A percentile compares a stretch with the other conserved stretches of the same genome.
phyloP scores from a whole-genome alignment of 2,329 filamentous ascomycete species.

The Penicillium sp. region DNA sequence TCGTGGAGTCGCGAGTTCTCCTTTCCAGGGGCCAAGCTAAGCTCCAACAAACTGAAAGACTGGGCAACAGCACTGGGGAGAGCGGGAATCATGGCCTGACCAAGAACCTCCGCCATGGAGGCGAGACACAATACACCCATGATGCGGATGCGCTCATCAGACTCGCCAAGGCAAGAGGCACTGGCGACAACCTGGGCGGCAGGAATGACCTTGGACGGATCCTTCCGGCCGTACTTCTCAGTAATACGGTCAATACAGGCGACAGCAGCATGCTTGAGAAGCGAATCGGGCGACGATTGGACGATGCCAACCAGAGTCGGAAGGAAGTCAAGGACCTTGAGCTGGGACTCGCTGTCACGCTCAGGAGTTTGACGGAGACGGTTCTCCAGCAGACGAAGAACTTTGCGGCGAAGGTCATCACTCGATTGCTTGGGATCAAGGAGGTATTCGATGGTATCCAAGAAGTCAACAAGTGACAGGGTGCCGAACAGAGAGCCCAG shows the following conservation, averaged over 20 bases:
- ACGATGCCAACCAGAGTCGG: constrained; percentile 74
- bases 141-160: constrained; percentile 67
- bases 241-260: constrained; percentile 88
- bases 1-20: constrained; percentile 67
- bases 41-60: constrained; percentile 65
- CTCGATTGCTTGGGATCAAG: constrained; percentile 63
- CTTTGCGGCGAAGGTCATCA: constrained; percentile 70
- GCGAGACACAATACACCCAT: constrained; percentile 86
- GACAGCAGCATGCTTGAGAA: constrained; percentile 79
- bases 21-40: constrained; percentile 53
- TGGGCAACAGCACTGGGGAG: constrained; percentile 71
- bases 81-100: constrained; percentile 78
- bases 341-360: constrained; percentile 63
- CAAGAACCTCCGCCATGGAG: constrained; percentile 81
- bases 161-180: constrained; percentile 67
- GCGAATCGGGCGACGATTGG: constrained; percentile 63
- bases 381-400: constrained; percentile 72
- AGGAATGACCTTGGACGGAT: constrained; percentile 68
- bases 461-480: constrained; percentile 79
- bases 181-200: constrained; percentile 75
- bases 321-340: constrained; percentile 71
- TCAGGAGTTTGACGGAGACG: constrained; percentile 71
- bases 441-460: constrained; percentile 78
- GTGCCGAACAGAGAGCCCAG: constrained; percentile 78
- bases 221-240: constrained; percentile 93